Conservation (phyloP, 257 asterid species). For the Solanum pinnatisectum region DNA sequence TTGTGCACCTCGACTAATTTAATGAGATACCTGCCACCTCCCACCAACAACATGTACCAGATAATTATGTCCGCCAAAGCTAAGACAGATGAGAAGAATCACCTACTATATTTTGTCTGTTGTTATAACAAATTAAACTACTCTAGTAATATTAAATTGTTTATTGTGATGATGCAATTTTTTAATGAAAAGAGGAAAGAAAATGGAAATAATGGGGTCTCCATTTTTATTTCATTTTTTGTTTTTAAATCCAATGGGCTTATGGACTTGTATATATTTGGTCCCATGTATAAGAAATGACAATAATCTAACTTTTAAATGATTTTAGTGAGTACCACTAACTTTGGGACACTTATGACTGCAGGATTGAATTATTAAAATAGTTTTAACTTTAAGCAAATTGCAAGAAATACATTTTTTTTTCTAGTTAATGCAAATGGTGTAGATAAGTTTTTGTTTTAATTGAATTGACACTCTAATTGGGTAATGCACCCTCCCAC, state of each 20-base stretch:
- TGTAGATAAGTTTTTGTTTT: neutral
- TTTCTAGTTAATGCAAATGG: neutral
- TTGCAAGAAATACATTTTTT: neutral
- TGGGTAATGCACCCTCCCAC: neutral
- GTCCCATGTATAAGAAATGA: neutral
- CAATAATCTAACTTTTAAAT: neutral
- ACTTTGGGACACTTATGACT: neutral
- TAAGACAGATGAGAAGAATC: too few species aligned
- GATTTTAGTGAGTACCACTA: neutral
- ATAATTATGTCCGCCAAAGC: too few species aligned
- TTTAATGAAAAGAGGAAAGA: neutral
- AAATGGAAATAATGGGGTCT: neutral
- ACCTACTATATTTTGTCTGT: too few species aligned
- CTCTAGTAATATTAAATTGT: neutral
- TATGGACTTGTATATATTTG: neutral
- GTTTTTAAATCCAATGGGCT: neutral
- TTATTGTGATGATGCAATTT: neutral
- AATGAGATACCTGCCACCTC: too few species aligned
- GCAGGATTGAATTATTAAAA: neutral
- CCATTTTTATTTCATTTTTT: neutral
- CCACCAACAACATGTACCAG: too few species aligned
- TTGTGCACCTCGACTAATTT: too few species aligned
- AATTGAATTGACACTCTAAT: neutral
- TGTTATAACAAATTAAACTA: neutral
- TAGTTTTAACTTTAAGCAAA: neutral